Evolutionary conservation across 306 rosid species (phyloP), one percentile per base, ranked within the genome.

Genomic region (Ammopiptanthus mongolicus): DNA sequence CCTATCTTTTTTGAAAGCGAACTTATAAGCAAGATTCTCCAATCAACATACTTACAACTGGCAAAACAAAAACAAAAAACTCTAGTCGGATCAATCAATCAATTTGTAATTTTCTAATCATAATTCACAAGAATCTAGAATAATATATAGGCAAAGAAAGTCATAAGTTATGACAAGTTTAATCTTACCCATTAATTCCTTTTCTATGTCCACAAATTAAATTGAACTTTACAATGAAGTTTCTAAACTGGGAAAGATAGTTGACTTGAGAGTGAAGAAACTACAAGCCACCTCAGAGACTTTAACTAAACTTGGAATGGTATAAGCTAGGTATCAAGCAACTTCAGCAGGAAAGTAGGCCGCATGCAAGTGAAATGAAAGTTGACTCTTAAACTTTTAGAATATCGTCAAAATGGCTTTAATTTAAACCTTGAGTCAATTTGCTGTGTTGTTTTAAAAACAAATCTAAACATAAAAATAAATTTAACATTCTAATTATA

Each of bases 231-330:
- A 65, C 46, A 25, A 18, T 5, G 57, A 42, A 22, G 28, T 37
- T 51, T 71, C 71, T 29, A 5, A 78, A 78, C 15, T 25, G 48
- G 65, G 77, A 25, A 39, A 51, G 48, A 36, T 36, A 17, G 65
- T 74, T 80, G 80, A 66, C 84, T 48, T 13, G 28, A 48, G 71
- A 48, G 19, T 36, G 33, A 37, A 10, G 52, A 69, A 66, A 29
- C 51, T 22, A 31, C 18, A 58, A 58, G 69, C 70, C 58, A 77
- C 41, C 52, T 17, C 33, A n/a, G 56, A 8, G 21, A 59, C 18
- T 46, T 59, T 48, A 59, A 6, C 75, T 21, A 44, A 44, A 77
- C 41, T 8, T 44, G 25, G 81, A 19, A 44, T 18, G 52, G 3
- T 7, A 62, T 41, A 33, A 50, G 69, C 11, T 41, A 58, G 23